Evolutionary conservation across 73 alveolate genomes (phyloP).

Genomic region (Paramecium sonneborni): DNA sequence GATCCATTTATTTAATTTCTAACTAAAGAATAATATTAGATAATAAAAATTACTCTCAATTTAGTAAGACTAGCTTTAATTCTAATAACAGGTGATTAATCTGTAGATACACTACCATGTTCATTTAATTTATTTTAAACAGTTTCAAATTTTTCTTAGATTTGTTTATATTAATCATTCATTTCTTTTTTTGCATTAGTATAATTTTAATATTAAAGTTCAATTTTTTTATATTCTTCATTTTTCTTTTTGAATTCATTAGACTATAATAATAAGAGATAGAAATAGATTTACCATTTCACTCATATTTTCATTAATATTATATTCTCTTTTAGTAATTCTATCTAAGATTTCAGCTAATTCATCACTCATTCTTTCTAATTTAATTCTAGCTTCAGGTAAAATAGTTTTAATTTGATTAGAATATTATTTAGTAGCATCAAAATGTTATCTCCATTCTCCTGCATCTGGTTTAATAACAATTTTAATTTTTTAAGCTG

Average conservation of each 20-base stretch:
- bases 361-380: conserved; percentile 61
- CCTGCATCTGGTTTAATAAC: conserved; percentile 58
- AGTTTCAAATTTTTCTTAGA: conserved; percentile 56
- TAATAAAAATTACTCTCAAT: conserved; percentile 11
- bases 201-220: conserved; percentile 34
- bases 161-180: conserved; percentile 54
- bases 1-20: conserved; percentile 64
- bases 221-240: conserved; percentile 63
- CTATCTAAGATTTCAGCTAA: conserved; percentile 55
- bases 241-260: conserved; percentile 55
- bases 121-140: conserved; percentile 50
- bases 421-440: conserved; percentile 55
- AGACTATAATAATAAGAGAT: background rate
- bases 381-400: conserved; percentile 62
- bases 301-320: conserved; percentile 54
- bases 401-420: conserved; percentile 19
- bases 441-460: conserved; percentile 68
- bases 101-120: conserved; percentile 61
- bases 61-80: conserved; percentile 60
- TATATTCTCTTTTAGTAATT: conserved; percentile 59
- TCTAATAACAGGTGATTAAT: conserved; percentile 64
- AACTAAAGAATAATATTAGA: background rate
- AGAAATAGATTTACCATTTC: conserved; percentile 10
- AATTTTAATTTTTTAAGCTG: conserved; percentile 50
- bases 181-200: conserved; percentile 49